phyloP scores from a whole-genome alignment of 2,329 filamentous ascomycete species.

The Kalmusia sp. region DNA sequence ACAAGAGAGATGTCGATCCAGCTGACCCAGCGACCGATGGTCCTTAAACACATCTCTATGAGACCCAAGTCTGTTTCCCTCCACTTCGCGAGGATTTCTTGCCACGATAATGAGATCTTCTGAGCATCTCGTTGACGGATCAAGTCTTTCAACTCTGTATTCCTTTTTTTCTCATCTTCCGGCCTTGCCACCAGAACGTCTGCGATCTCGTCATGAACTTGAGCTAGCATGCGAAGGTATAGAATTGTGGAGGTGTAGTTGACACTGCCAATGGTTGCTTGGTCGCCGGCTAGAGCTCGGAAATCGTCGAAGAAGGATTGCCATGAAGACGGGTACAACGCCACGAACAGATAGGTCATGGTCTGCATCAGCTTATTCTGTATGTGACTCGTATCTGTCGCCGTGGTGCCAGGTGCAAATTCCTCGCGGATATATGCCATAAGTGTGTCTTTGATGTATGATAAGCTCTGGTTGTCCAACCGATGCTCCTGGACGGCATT shows the following conservation, averaged over 20 bases:
- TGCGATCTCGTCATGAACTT: constrained; percentile 96
- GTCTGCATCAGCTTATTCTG: constrained; percentile 99
- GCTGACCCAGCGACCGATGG: constrained; percentile 96
- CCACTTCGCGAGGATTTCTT: constrained; percentile 85
- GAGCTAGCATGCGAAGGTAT: constrained; percentile 86
- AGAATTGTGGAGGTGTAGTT: constrained; percentile 81
- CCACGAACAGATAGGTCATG: constrained; percentile 89
- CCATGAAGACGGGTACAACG: constrained; percentile 87
- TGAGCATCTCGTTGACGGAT: constrained; percentile 85
- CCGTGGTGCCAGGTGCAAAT: constrained; percentile 68
- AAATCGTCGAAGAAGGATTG: constrained; percentile 91
- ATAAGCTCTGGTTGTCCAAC: constrained; percentile 75
- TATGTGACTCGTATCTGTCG: constrained; percentile 75
- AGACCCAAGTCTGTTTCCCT: constrained; percentile 70
- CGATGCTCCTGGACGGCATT: constrained; percentile 83
- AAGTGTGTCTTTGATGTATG: constrained; percentile 79
- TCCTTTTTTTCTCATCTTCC: constrained; percentile 79
- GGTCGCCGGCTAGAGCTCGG: constrained; percentile 73
- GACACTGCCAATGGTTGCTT: constrained; percentile 62
- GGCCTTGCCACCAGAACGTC: constrained; percentile 86
- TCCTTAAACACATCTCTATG: constrained; percentile 86
- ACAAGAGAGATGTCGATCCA: constrained; percentile 98
- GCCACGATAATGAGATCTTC: constrained; percentile 89
- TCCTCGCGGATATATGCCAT: constrained; percentile 79
- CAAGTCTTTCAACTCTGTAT: constrained; percentile 89